These are phyloP conservation scores for Pseudogymnoascus verrucosus DNA, from an alignment of 2,329 filamentous ascomycete genomes.

Conservation along the genomic window DNA sequence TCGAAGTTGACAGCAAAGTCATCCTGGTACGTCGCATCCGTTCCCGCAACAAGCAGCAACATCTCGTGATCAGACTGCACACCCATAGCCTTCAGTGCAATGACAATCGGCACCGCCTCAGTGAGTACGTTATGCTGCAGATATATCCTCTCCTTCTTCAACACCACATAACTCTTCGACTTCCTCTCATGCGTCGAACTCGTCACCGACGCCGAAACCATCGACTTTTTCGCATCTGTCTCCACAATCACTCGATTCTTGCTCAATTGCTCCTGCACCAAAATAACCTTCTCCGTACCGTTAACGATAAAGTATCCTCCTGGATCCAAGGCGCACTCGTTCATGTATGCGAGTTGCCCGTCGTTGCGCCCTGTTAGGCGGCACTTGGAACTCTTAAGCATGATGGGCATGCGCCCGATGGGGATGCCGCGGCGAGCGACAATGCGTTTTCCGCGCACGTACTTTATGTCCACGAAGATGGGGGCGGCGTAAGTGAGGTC, in stretches of 20 bases:
- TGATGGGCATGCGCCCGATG: conserved; percentile 88
- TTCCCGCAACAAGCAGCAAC: conserved; percentile 79
- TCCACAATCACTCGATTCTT: conserved; percentile 99
- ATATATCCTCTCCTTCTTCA: conserved; percentile 88
- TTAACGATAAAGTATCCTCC: conserved; percentile 97
- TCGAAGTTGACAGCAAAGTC: conserved; percentile 95
- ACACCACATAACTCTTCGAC: conserved; percentile 90
- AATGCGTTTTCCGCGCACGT: conserved; percentile 70
- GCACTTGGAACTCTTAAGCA: conserved; percentile 94
- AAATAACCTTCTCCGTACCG: conserved; percentile 95
- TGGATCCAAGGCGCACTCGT: conserved; percentile 92
- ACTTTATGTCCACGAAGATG: conserved; percentile 86
- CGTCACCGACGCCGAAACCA: conserved; percentile 92
- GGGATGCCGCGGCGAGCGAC: conserved; percentile 68
- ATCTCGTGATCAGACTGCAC: conserved; percentile 94
- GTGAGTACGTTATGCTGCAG: conserved; percentile 88
- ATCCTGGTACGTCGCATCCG: conserved; percentile 84
- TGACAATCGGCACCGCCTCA: conserved; percentile 91
- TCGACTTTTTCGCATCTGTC: conserved; percentile 80
- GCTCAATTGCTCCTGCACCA: conserved; percentile 97
- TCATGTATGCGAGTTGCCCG: conserved; percentile 80
- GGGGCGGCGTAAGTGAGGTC: conserved; percentile 98
- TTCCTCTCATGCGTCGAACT: conserved; percentile 97
- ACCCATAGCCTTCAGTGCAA: conserved; percentile 87
- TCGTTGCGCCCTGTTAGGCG: conserved; percentile 77